These are phyloP conservation scores for Peltaster fructicola DNA, from an alignment of 2,329 filamentous ascomycete species.

Conservation along the genomic window DNA sequence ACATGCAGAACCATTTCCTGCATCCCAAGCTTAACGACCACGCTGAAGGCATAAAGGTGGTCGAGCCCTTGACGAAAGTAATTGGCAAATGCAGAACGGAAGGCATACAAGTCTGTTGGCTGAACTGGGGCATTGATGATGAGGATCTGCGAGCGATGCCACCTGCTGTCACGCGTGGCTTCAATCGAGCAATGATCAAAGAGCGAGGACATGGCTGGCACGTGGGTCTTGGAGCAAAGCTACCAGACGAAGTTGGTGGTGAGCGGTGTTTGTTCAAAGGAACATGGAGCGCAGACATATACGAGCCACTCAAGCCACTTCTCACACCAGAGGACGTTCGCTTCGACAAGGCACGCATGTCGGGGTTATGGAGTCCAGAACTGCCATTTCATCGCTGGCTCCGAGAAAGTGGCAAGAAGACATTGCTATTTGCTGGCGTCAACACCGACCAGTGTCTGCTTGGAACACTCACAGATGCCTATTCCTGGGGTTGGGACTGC, in stretches of 20 bases:
- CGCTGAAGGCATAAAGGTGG: constrained; percentile 15
- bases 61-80: constrained; percentile 21
- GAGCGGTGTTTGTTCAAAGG: constrained; percentile 25
- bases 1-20: constrained; percentile 29
- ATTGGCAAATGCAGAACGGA: constrained; percentile 24
- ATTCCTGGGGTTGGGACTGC: constrained; percentile 26
- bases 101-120: constrained; percentile 23
- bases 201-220: constrained; percentile 24
- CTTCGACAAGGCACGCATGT: constrained; percentile 28
- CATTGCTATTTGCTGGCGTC: constrained; percentile 24
- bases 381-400: constrained; percentile 25
- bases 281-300: constrained; percentile 26
- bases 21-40: constrained; percentile 17
- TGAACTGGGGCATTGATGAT: constrained; percentile 26
- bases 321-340: constrained; percentile 23
- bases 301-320: constrained; percentile 21
- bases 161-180: constrained; percentile 24
- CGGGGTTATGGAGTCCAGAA: constrained; percentile 23
- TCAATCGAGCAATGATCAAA: constrained; percentile 17
- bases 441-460: constrained; percentile 28
- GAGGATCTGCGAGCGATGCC: constrained; percentile 22
- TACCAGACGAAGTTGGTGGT: constrained; percentile 21
- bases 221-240: constrained; percentile 21
- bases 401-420: constrained; percentile 23
- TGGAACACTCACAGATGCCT: constrained; percentile 24